Evolutionary conservation across 176 grass and related monocot genomes (phyloP), one percentile per base, ranked within the genome.

Genomic region (Areca catechu): DNA sequence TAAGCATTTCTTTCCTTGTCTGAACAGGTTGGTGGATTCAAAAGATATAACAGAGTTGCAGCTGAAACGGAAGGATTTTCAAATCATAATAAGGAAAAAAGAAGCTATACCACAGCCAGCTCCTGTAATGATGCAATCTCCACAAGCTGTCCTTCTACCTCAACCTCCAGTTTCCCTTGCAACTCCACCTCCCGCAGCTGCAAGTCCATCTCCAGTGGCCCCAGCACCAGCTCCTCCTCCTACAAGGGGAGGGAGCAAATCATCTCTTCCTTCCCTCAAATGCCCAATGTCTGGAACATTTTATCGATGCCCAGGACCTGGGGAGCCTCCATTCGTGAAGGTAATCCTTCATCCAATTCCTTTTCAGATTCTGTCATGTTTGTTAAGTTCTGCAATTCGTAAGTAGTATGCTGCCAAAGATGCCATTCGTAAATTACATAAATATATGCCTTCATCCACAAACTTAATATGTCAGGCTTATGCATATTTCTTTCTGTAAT

Each of bases 221-320:
- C 20, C 27, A 55, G 4, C 27, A 50, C 50, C 47, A 12, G 37
- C 65, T 56, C 59, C 24, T 18, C 71, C 67, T 52, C 66, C 78
- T 50, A 25, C 56, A 48, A 67, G 24, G 56, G 23, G 22, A 7
- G 70, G 50, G 28, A 57, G 54, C 60, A 76, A 66, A 24, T 71
- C 79, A 49, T 56, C 66, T 5, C 16, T 61, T 54, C 67, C 67
- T 71, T 54, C 67, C 53, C 79, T 82, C 37, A 76, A 76, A 53
- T 71, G 72, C 59, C 79, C 79, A 14, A 82, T 82, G 79, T 67
- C 79, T 15, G 79, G 79, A 16, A 82, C 79, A 22, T 82, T 82
- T 66, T 82, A 82, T 50, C 58, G 49, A 65, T 58, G 27, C 60
- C 61, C 79, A 23, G 52, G 54, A 19, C 79, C 73, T 61, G 69